These are phyloP conservation scores for Pichia cephalocereana DNA, from an alignment of 805 yeast genomes.

Conservation along the genomic window DNA sequence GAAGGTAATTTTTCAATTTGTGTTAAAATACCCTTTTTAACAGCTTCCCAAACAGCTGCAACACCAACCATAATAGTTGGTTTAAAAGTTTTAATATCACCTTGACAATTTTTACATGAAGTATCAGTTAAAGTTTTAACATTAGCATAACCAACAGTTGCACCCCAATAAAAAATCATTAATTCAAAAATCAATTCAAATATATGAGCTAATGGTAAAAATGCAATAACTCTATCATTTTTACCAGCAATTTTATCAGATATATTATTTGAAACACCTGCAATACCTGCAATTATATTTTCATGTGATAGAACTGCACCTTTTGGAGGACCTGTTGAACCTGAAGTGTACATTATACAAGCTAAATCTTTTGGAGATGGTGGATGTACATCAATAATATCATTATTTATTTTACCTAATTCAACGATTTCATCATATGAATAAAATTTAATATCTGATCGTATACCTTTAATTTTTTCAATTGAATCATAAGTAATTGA, in stretches of 20 bases:
- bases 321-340: constrained; percentile 79
- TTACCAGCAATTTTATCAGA: too few relatives aligned
- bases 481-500: too few relatives aligned
- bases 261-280: constrained; percentile 67
- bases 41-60: constrained; percentile 96
- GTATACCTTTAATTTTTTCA: constrained; percentile 48
- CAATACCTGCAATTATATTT: constrained; percentile 75
- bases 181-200: constrained; percentile 88
- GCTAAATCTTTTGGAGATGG: constrained; percentile 53
- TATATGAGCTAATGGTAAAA: constrained; percentile 93
- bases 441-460: constrained; percentile 67
- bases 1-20: constrained; percentile 63
- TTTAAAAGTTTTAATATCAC: constrained; percentile 78
- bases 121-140: constrained; percentile 84
- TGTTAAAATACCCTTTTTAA: constrained; percentile 81
- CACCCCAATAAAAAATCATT: constrained; percentile 80
- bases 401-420: constrained; percentile 49
- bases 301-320: constrained; percentile 65
- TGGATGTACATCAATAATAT: constrained; percentile 28
- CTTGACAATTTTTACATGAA: constrained; percentile 74
- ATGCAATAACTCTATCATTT: constrained; percentile 71
- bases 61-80: constrained; percentile 98
- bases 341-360: constrained; percentile 83
- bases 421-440: constrained; percentile 56
- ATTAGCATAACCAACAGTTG: constrained; percentile 77